Percentiles rank a stretch among this genome's conserved stretches.
These are phyloP conservation scores for Chlamydomonas eustigma DNA, from an alignment of 139 green algal species.

Conservation along the genomic window DNA sequence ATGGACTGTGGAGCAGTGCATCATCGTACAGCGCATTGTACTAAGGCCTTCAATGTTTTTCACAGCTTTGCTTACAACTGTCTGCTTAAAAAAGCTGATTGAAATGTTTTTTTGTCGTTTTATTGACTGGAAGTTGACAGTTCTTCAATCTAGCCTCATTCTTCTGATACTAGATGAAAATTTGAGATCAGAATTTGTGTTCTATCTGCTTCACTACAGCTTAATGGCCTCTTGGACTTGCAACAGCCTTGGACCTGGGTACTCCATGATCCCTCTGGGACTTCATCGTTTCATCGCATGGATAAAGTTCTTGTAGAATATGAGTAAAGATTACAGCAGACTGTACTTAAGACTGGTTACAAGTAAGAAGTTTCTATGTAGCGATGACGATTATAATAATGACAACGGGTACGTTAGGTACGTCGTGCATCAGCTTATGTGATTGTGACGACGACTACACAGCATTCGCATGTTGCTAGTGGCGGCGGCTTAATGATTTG, in stretches of 20 bases:
- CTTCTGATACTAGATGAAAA: not conserved
- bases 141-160: not conserved
- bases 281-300: conserved; percentile 31
- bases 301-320: conserved; percentile 37
- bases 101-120: not conserved
- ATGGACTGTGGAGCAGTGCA: too few relatives aligned
- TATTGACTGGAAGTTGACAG: not conserved
- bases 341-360: too few relatives aligned
- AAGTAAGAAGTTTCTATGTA: too few relatives aligned
- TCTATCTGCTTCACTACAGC: conserved; percentile 1
- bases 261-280: conserved; percentile 47
- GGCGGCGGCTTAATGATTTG: too few relatives aligned
- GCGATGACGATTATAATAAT: too few relatives aligned
- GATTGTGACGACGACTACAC: too few relatives aligned
- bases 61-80: not conserved
- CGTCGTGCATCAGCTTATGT: too few relatives aligned
- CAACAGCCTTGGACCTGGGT: conserved; percentile 49
- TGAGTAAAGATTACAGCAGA: not conserved
- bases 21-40: too few relatives aligned
- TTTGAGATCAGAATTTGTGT: not conserved
- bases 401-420: too few relatives aligned
- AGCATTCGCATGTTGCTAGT: too few relatives aligned
- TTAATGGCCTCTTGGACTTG: conserved; percentile 49
- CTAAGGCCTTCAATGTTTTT: not conserved
- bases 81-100: not conserved